Base-by-base conservation (phyloP, 768 basidiomycete species). In the Chalciporus chontae region DNA sequence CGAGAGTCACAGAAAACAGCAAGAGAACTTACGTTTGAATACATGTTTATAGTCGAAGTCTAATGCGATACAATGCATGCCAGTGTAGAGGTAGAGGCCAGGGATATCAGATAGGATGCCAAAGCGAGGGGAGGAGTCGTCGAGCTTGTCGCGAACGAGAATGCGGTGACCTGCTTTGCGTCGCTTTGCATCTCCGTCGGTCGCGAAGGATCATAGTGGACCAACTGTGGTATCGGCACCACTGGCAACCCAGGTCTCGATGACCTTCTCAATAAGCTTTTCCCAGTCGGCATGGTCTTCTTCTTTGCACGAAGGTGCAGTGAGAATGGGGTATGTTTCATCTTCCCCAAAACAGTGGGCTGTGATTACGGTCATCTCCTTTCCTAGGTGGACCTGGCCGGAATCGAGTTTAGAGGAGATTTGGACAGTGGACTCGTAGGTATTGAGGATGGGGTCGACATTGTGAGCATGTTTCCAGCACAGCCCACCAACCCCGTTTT, bases 21-120 rank as follows among this genome's bases (percentile, higher is more conserved):
- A 21, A 26, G 26, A 40, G 26, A 15, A 55, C 50, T 26, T 51
- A 59, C 53, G 34, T 42, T 61, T 61, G 34, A 56, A 42, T 5
- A 57, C 19, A 23, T 61, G 60, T 32, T 57, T 57, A 6, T 27
- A 53, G 39, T 61, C 58, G 40, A 54, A 55, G 34, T 59, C 58
- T 15, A 53, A 21, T 0, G 53, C 57, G 3, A 57, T 53, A 11
- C 43, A 14, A n/a, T 53, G 24, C 3, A 31, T 15, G 0, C 58
- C 55, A 6, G 51, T 53, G 24, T 39, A 53, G 3, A 54, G 38
- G 34, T 61, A 59, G 39, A 61, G 36, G 1, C 60, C 60, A 13
- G 24, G 24, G 43, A 61, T 32, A 6, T 27, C 17, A 0, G 26
- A 32, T 9, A 61, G 42, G 0, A 39, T 41, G 3, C 34, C 43